Evolutionary conservation across 1,284 basidiomycete genomes (phyloP).

Genomic region (Omphalotus olearius): DNA sequence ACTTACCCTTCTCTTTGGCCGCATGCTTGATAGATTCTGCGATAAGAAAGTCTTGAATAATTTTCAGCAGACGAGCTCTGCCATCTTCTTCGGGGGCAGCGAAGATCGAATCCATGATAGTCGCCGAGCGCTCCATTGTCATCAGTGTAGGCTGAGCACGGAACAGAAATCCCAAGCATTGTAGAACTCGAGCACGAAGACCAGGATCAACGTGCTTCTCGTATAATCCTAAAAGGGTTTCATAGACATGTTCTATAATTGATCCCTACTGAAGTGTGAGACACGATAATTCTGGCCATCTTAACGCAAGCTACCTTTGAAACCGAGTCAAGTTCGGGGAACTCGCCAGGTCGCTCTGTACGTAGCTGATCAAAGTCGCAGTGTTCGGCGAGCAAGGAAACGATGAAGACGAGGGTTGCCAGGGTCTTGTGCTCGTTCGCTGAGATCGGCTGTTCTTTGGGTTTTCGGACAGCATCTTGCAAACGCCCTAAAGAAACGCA

Average conservation of each 20-base stretch:
- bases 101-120: conserved; percentile 91
- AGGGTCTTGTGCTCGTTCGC: conserved; percentile 38
- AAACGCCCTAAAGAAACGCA: conserved; percentile 38
- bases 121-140: conserved; percentile 70
- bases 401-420: conserved; percentile 74
- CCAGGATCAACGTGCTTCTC: conserved; percentile 50
- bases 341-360: conserved; percentile 44
- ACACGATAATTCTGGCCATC: conserved; percentile 6
- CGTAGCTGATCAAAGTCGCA: conserved; percentile 83
- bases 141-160: conserved; percentile 90
- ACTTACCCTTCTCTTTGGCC: conserved; percentile 58
- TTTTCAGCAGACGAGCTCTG: conserved; percentile 72
- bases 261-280: conserved; percentile 31
- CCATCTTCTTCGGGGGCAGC: conserved; percentile 65
- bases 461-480: conserved; percentile 45
- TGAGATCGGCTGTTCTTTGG: conserved; percentile 25
- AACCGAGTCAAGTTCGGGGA: conserved; percentile 54
- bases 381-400: conserved; percentile 82
- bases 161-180: conserved; percentile 89
- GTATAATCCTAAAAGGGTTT: conserved; percentile 67
- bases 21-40: conserved; percentile 77
- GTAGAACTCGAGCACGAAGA: conserved; percentile 64
- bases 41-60: conserved; percentile 87
- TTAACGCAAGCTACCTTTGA: conserved; percentile 43
- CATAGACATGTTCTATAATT: conserved; percentile 81